phyloP scores from a whole-genome alignment of 768 basidiomycete genomes.

The Tylopilus cervinicoccineus region DNA sequence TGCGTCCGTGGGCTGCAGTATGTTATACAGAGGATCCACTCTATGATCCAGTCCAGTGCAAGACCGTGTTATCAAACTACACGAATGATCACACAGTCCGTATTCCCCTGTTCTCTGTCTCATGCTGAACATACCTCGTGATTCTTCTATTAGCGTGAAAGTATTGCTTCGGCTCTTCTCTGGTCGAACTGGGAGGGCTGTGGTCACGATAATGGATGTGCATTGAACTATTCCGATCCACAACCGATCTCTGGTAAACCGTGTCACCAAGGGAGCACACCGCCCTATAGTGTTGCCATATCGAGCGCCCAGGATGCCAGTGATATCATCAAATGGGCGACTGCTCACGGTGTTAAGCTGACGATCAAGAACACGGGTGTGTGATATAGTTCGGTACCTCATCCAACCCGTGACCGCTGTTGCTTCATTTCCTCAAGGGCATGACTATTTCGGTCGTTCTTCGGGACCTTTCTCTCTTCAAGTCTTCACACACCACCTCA shows the following conservation, averaged over 20 bases:
- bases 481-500: constrained; percentile 15
- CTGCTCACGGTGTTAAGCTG: constrained; percentile 10
- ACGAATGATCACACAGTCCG: constrained; percentile 5
- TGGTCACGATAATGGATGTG: constrained; percentile 11
- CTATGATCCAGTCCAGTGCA: constrained; percentile 2
- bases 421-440: neutral
- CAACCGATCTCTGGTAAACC: constrained; percentile 7
- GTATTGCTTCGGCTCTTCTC: constrained; percentile 12
- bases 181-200: constrained; percentile 22
- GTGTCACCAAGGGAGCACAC: constrained; percentile 14
- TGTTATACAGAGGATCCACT: neutral
- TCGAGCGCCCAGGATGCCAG: constrained; percentile 16
- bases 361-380: constrained; percentile 23
- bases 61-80: constrained; percentile 7
- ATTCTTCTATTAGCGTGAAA: constrained; percentile 9
- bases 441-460: constrained; percentile 18
- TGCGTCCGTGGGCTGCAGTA: constrained; percentile 15
- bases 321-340: constrained; percentile 15
- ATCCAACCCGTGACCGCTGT: neutral
- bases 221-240: constrained; percentile 18
- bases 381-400: neutral
- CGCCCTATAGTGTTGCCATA: constrained; percentile 16
- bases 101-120: neutral
- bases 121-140: neutral
- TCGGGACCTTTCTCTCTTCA: constrained; percentile 16